Conservation (phyloP, 1,284 basidiomycete genomes). For the Waitea zeae region DNA sequence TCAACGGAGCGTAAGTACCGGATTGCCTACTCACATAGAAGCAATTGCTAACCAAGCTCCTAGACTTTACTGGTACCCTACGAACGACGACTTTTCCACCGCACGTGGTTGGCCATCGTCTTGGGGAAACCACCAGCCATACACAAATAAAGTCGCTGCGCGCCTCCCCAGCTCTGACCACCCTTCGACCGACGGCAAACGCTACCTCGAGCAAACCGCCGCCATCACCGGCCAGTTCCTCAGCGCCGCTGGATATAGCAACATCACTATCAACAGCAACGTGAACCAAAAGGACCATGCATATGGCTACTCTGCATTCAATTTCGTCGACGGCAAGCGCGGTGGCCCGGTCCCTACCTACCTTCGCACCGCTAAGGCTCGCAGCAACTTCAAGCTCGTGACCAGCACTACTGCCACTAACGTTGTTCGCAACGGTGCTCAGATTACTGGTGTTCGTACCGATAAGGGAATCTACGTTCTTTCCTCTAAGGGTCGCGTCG, state of each 20-base stretch:
- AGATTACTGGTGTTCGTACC: slow-evolving; percentile 40
- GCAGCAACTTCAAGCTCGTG: slow-evolving; percentile 33
- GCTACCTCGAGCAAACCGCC: slow-evolving; percentile 34
- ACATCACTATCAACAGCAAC: slow-evolving; percentile 35
- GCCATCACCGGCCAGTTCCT: slow-evolving; percentile 26
- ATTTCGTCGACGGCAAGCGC: slow-evolving; percentile 38
- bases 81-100: slow-evolving; percentile 31
- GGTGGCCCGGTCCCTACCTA: slow-evolving; percentile 43
- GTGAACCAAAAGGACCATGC: slow-evolving; percentile 39
- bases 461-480: slow-evolving; percentile 40
- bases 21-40: slow-evolving; percentile 8
- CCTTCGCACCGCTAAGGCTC: slow-evolving; percentile 32
- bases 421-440: slow-evolving; percentile 37
- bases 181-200: slow-evolving; percentile 42
- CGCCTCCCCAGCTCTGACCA: slow-evolving; percentile 39
- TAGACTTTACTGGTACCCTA: slow-evolving; percentile 44
- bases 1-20: too few relatives aligned
- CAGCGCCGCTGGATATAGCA: slow-evolving; percentile 25
- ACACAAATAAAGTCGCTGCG: slow-evolving; percentile 26
- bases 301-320: slow-evolving; percentile 38
- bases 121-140: slow-evolving; percentile 33
- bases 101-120: slow-evolving; percentile 32
- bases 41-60: slow-evolving; percentile 1
- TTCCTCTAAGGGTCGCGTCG: slow-evolving; percentile 37
- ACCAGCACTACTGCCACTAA: slow-evolving; percentile 29